Base-by-base conservation (phyloP, 1,284 basidiomycete species). In the Amylostereum chailletii region DNA sequence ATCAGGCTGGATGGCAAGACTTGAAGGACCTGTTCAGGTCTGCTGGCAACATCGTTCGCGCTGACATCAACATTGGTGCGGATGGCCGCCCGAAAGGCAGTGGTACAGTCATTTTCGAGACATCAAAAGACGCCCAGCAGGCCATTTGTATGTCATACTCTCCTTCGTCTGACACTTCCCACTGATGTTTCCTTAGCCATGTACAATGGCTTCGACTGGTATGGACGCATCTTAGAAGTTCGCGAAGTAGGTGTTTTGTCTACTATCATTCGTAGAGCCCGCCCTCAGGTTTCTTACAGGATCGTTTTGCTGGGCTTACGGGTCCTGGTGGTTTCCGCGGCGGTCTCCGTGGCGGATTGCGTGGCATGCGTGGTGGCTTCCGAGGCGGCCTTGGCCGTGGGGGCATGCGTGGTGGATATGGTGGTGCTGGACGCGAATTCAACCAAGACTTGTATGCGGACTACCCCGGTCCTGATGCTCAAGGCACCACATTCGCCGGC, bases 1-100 rank as follows among this genome's bases (percentile, higher is more conserved):
- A 90, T 62, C 91, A 94, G 68, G 93, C 93, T 33, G 92, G 92
- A 38, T 99, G 95, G 95, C 95, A 99, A 67, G 95, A 99, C 64
- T 75, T 99, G 52, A 99, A 98, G 66, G 94, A 98, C 65, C 73
- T 98, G 33, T 97, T 98, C 83, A 83, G 94, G 49, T 82, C 89
- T 33, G 91, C 94, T 38, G 94, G 95, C 30, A 91, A 90, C 62
- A 93, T 97, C 59, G 81, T 96, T 53, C 83, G 94, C 38, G 93
- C 95, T 50, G 94, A 99, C 64, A 88, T 97, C 59, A 93, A 94
- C 60, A 88, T 94, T 58, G 86, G 84, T 52, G 82, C 83, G 19
- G 94, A 98, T 67, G 95, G 95, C 11, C 79, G 88, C 11, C 90
- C 94, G 33, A 96, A 95, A 66, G 94, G 94, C 37, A 94, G 87